These are phyloP conservation scores for Colletotrichum theobromicola DNA, from an alignment of 2,329 filamentous ascomycete species.

Conservation along the genomic window DNA sequence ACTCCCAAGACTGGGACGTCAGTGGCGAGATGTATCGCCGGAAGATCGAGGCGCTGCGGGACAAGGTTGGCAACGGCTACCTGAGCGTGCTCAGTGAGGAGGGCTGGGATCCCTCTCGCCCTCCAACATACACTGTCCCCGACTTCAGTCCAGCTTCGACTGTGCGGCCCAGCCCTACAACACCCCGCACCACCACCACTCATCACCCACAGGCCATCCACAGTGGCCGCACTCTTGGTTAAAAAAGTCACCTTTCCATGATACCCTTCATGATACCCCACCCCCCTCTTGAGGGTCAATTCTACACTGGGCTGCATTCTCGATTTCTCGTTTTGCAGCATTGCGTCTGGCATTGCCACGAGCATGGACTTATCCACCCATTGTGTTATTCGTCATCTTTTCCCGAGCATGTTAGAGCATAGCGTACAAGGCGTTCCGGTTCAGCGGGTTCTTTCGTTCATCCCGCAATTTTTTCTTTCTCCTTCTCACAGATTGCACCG, in stretches of 20 bases:
- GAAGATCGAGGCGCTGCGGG: conserved; percentile 85
- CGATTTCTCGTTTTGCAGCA: conserved; percentile 8
- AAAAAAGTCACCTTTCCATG: conserved; percentile 26
- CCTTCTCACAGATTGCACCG: conserved; percentile 13
- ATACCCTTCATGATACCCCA: conserved; percentile 29
- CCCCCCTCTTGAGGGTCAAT: conserved; percentile 17
- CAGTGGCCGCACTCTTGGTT: conserved; percentile 58
- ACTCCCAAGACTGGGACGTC: conserved; percentile 64
- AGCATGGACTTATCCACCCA: conserved; percentile 15
- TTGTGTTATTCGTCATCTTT: conserved; percentile 24
- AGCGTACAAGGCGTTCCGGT: conserved; percentile 43
- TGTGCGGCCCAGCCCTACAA: conserved; percentile 39
- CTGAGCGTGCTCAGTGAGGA: conserved; percentile 86
- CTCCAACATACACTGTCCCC: conserved; percentile 41
- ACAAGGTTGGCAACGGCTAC: conserved; percentile 87
- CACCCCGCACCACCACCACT: conserved; percentile 38
- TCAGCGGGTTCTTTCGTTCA: conserved; percentile 27
- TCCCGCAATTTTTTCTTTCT: conserved; percentile 12
- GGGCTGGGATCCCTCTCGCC: conserved; percentile 57
- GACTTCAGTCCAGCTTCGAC: conserved; percentile 41
- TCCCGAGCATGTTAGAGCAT: conserved; percentile 39
- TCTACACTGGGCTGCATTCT: conserved; percentile 19
- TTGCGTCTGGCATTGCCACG: conserved; percentile 16
- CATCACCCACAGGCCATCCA: conserved; percentile 51
- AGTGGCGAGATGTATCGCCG: conserved; percentile 82